Evolutionary conservation across 1,284 basidiomycete genomes (phyloP).

Genomic region (Pascua sp.): DNA sequence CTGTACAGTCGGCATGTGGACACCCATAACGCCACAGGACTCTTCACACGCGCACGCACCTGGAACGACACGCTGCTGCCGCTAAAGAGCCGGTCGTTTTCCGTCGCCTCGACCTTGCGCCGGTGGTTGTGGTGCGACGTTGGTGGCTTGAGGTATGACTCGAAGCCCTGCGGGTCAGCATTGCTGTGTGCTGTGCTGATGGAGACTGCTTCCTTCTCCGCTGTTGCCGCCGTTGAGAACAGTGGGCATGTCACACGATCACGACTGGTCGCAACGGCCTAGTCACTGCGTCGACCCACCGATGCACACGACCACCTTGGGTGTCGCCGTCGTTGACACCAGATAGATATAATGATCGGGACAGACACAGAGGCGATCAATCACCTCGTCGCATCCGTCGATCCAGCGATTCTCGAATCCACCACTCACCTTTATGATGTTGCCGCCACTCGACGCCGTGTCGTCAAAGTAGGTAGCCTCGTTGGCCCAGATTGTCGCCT

Average conservation of each 20-base stretch:
- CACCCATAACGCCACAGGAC: conserved; percentile 25
- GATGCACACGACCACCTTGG: too few species aligned
- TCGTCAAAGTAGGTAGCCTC: conserved; percentile 53
- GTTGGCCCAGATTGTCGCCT: conserved; percentile 51
- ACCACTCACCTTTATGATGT: conserved; percentile 48
- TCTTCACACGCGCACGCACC: background rate
- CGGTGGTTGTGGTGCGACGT: conserved; percentile 22
- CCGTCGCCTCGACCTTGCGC: conserved; percentile 43
- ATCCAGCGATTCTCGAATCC: background rate
- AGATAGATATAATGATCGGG: too few species aligned
- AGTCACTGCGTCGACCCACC: too few species aligned
- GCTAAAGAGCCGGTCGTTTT: conserved; percentile 50
- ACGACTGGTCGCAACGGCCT: background rate
- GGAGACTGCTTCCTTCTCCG: too few species aligned
- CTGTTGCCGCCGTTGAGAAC: background rate
- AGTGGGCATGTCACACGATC: background rate
- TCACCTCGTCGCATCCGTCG: background rate
- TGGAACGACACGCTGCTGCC: conserved; percentile 46
- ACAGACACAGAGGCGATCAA: too few species aligned
- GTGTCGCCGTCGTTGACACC: too few species aligned
- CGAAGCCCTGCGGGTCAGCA: conserved; percentile 47
- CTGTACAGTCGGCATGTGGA: background rate
- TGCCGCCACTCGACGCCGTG: conserved; percentile 46
- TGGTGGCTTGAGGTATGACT: conserved; percentile 50
- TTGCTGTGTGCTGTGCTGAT: too few species aligned